Evolutionary conservation across 768 basidiomycete genomes (phyloP).

Genomic region (Lactarius indigo): DNA sequence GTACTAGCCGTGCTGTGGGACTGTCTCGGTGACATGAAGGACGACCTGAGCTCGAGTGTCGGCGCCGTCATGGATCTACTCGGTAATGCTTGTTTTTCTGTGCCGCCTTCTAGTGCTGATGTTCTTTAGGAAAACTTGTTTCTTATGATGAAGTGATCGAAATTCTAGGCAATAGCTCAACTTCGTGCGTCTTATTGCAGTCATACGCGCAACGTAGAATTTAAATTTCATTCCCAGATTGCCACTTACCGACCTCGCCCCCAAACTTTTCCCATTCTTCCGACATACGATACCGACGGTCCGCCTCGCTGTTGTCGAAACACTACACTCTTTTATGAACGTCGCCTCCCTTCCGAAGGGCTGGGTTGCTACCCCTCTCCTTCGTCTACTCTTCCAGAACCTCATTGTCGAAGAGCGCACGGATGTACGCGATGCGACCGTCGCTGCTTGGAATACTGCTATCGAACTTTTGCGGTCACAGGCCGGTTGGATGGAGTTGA

Average conservation of each 20-base stretch:
- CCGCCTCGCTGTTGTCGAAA: slow-evolving; percentile 87
- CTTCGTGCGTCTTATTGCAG: slow-evolving; percentile 56
- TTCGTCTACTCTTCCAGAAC: slow-evolving; percentile 90
- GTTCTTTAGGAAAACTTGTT: slow-evolving; percentile 68
- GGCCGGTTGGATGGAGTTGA: slow-evolving; percentile 47
- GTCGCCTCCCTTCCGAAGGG: slow-evolving; percentile 68
- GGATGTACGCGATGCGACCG: slow-evolving; percentile 75
- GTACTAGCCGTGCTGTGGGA: slow-evolving; percentile 87
- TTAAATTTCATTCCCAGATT: slow-evolving; percentile 44
- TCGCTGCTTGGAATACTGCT: slow-evolving; percentile 71
- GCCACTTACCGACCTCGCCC: slow-evolving; percentile 77
- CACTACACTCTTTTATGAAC: slow-evolving; percentile 80
- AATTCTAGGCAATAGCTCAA: slow-evolving; percentile 62
- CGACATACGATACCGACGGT: slow-evolving; percentile 95
- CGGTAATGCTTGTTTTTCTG: slow-evolving; percentile 44
- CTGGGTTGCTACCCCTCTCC: slow-evolving; percentile 76
- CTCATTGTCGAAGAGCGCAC: slow-evolving; percentile 84
- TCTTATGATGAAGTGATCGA: slow-evolving; percentile 73
- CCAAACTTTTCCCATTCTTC: slow-evolving; percentile 92
- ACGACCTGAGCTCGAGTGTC: slow-evolving; percentile 94
- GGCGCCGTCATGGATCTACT: slow-evolving; percentile 97
- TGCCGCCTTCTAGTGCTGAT: not conserved
- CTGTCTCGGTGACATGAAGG: slow-evolving; percentile 89
- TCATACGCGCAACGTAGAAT: not conserved
- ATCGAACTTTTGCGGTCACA: slow-evolving; percentile 49